phyloP scores from a whole-genome alignment of 2,329 filamentous ascomycete species.

The Aureobasidium sp. region DNA sequence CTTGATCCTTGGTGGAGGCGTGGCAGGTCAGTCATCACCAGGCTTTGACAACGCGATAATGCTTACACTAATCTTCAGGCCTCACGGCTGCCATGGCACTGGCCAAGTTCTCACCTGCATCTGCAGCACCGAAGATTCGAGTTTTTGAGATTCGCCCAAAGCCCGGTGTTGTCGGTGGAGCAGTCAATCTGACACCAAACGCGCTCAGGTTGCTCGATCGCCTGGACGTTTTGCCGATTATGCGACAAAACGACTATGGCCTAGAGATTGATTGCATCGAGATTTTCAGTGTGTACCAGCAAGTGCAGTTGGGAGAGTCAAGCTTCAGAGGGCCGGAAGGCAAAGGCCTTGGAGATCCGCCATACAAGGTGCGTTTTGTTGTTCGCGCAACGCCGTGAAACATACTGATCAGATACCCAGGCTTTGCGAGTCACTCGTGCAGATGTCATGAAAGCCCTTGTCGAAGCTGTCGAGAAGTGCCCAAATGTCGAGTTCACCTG shows the following conservation, averaged over 20 bases:
- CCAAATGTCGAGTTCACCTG: conserved; percentile 37
- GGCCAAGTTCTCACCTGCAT: conserved; percentile 31
- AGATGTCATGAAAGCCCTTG: conserved; percentile 37
- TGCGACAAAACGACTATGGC: conserved; percentile 34
- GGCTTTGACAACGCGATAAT: background rate
- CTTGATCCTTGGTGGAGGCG: conserved; percentile 12
- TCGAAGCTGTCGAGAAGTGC: conserved; percentile 34
- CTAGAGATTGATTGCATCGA: conserved; percentile 37
- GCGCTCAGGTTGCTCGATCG: conserved; percentile 35
- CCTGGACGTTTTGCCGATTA: conserved; percentile 30
- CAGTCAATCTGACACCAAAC: conserved; percentile 43
- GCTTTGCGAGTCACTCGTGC: conserved; percentile 39
- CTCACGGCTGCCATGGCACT: conserved; percentile 44
- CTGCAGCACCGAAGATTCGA: conserved; percentile 35
- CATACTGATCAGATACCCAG: background rate
- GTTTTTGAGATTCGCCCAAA: conserved; percentile 43
- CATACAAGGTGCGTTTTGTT: conserved; percentile 29
- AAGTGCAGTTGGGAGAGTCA: conserved; percentile 35
- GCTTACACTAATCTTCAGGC: conserved; percentile 24
- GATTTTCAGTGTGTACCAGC: conserved; percentile 39
- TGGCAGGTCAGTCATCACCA: background rate
- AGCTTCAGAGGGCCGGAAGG: conserved; percentile 36
- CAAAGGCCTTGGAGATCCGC: conserved; percentile 37
- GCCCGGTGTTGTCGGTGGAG: conserved; percentile 40
- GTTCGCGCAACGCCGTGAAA: background rate